These are phyloP conservation scores for Calonectria pseudoturangicola DNA, from an alignment of 2,329 filamentous ascomycete genomes.

Conservation along the genomic window DNA sequence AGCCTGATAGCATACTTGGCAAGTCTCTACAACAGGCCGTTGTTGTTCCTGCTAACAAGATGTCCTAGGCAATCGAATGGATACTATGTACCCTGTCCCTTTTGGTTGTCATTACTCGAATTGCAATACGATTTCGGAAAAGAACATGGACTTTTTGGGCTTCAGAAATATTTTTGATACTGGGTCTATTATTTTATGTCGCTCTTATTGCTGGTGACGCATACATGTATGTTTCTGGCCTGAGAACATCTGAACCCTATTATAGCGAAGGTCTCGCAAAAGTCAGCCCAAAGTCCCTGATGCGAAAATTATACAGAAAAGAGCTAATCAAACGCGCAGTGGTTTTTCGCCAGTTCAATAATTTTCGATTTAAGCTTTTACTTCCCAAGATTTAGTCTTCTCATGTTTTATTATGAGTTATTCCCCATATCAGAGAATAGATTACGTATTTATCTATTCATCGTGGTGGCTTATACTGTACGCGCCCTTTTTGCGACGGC, in stretches of 20 bases:
- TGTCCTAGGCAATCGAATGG: slow-evolving; percentile 2
- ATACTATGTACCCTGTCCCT: neutral
- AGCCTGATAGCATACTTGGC: neutral
- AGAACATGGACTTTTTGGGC: neutral
- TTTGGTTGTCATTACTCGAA: neutral
- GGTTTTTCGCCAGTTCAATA: neutral
- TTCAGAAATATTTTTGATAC: neutral
- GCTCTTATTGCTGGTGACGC: slow-evolving; percentile 3
- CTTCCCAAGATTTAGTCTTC: slow-evolving; percentile 3
- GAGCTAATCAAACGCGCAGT: neutral
- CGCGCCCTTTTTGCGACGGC: neutral
- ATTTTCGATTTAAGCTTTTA: slow-evolving; percentile 16
- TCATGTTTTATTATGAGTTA: slow-evolving; percentile 18
- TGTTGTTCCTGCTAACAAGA: neutral
- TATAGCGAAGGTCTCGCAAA: neutral
- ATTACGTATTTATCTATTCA: slow-evolving; percentile 5
- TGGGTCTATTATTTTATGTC: slow-evolving; percentile 15
- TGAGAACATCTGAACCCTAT: neutral
- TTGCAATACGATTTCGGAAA: neutral
- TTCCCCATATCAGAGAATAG: slow-evolving; percentile 17
- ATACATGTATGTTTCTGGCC: neutral
- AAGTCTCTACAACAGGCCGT: neutral
- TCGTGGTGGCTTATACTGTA: neutral
- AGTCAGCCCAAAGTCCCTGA: neutral
- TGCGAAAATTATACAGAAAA: neutral